Conservation (phyloP, 2,329 filamentous ascomycete species). For the Talaromyces marneffei region DNA sequence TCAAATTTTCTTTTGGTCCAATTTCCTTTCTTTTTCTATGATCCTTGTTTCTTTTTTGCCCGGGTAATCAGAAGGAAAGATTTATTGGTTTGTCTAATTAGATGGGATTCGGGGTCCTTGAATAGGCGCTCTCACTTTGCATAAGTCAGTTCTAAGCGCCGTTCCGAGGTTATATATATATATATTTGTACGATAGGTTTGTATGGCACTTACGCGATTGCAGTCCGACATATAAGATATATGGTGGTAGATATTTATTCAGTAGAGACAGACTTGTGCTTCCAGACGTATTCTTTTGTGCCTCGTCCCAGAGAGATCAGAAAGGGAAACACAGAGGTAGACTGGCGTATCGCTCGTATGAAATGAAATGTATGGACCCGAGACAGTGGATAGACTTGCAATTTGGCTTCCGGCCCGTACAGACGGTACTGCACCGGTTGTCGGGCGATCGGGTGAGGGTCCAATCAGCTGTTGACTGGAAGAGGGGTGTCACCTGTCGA, state of each 20-base stretch:
- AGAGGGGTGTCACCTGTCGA: background rate
- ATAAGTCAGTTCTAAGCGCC: background rate
- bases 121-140: background rate
- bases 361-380: slow-evolving; percentile 2
- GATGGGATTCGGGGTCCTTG: background rate
- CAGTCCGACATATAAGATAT: background rate
- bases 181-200: background rate
- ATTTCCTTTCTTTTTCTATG: background rate
- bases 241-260: background rate
- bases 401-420: background rate
- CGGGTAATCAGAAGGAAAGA: background rate
- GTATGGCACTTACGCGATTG: background rate
- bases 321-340: too few relatives aligned
- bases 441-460: slow-evolving; percentile 3
- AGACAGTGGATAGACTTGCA: slow-evolving; percentile 8
- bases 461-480: background rate
- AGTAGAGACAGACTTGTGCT: background rate
- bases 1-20: background rate
- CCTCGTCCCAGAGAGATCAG: background rate
- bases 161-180: too few relatives aligned
- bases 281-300: background rate
- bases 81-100: background rate
- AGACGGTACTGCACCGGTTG: background rate
- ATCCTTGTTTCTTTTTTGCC: background rate
- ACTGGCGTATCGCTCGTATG: background rate